phyloP scores from a whole-genome alignment of 345 rosid genomes.

The Eucalyptus virginea region DNA sequence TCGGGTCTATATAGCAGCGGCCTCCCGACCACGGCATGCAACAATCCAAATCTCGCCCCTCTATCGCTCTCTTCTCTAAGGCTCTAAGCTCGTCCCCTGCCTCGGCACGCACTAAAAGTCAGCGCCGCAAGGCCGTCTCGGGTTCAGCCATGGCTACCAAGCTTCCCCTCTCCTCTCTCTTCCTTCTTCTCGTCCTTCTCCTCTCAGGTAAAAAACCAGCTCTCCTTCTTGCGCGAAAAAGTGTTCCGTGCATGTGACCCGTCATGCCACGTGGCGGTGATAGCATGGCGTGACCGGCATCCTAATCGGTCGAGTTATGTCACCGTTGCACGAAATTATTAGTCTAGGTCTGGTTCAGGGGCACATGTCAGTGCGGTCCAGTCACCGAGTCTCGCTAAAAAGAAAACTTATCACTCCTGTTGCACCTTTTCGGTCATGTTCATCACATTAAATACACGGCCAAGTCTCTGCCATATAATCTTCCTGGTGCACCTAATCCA shows the following conservation, averaged over 20 bases:
- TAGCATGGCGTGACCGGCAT: background rate
- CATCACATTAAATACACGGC: background rate
- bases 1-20: background rate
- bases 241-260: background rate
- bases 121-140: background rate
- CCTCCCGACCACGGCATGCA: background rate
- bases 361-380: background rate
- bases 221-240: background rate
- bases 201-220: background rate
- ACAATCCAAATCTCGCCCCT: background rate
- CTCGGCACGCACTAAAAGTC: background rate
- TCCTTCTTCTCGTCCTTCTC: background rate
- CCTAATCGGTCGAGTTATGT: fast-evolving
- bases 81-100: background rate
- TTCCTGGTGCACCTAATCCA: background rate
- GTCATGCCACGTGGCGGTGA: fast-evolving
- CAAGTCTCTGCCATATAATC: background rate
- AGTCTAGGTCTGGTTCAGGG: background rate
- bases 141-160: background rate
- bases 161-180: background rate
- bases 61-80: background rate
- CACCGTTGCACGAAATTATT: fast-evolving
- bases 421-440: background rate
- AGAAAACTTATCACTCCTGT: too few relatives aligned
- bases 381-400: background rate